Conservation (phyloP, 208 protist species). For the Chromosphaera perkinsii region DNA sequence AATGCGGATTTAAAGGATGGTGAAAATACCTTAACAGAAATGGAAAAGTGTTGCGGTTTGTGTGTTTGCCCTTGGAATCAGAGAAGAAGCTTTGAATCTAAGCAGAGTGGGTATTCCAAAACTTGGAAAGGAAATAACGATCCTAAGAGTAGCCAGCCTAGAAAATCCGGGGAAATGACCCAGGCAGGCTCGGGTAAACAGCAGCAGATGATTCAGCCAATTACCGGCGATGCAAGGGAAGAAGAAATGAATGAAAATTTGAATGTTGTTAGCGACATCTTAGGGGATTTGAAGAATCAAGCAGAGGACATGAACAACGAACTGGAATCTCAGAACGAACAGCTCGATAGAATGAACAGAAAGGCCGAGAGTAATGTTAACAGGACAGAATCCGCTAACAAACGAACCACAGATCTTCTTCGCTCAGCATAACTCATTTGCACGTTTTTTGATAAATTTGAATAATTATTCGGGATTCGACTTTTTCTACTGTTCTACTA, state of each 20-base stretch:
- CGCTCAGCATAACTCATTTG: too few relatives aligned
- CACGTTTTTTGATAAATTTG: too few relatives aligned
- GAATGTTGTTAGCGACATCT: slow-evolving; percentile 19
- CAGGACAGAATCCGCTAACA: slow-evolving; percentile 20
- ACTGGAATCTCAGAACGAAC: slow-evolving; percentile 30
- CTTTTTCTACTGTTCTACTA: too few relatives aligned
- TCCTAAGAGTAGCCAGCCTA: background rate
- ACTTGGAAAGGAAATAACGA: too few relatives aligned
- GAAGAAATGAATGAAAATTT: slow-evolving; percentile 42
- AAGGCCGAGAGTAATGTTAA: slow-evolving; percentile 28
- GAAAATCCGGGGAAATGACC: background rate
- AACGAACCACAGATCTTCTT: slow-evolving; percentile 14
- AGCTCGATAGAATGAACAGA: slow-evolving; percentile 16
- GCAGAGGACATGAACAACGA: slow-evolving; percentile 30
- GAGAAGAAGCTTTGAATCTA: background rate
- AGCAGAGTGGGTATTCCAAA: slow-evolving; percentile 10
- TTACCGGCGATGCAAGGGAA: slow-evolving; percentile 35
- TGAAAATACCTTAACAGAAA: slow-evolving; percentile 20
- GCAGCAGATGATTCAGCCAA: background rate
- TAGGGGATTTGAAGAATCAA: slow-evolving; percentile 30
- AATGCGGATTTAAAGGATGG: slow-evolving; percentile 21
- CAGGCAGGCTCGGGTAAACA: background rate
- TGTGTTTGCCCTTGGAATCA: slow-evolving; percentile 21
- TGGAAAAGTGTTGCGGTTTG: slow-evolving; percentile 37
- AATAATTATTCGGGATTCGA: too few relatives aligned